phyloP scores from a whole-genome alignment of 2,329 filamentous ascomycete genomes.

The Trichoderma cornu-damae region DNA sequence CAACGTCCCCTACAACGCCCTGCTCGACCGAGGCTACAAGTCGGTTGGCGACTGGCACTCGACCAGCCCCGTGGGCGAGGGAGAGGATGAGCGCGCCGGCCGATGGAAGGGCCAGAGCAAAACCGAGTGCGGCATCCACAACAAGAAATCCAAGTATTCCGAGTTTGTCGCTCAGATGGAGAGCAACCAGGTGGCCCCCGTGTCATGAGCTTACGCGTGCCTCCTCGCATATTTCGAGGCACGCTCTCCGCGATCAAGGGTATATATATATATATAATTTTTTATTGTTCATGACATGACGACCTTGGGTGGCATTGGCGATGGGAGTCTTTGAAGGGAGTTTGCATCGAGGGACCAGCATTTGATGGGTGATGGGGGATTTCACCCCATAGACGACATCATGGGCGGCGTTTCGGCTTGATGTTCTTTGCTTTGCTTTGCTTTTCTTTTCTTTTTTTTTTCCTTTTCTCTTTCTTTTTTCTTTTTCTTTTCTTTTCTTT shows the following conservation, averaged over 20 bases:
- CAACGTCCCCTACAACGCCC: constrained; percentile 86
- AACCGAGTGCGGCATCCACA: constrained; percentile 98
- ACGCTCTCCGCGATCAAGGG: background rate
- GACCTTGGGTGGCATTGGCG: constrained; percentile 9
- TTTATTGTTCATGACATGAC: constrained; percentile 8
- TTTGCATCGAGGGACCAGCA: constrained; percentile 6
- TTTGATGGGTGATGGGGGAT: background rate
- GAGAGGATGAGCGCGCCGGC: constrained; percentile 92
- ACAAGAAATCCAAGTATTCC: constrained; percentile 90
- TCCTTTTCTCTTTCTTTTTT: background rate
- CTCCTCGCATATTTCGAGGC: background rate
- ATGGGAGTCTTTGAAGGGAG: constrained; percentile 13
- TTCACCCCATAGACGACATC: constrained; percentile 10
- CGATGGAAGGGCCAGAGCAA: constrained; percentile 95
- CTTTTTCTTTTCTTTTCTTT: background rate
- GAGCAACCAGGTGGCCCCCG: constrained; percentile 44
- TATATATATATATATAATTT: no score
- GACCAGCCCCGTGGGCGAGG: constrained; percentile 80
- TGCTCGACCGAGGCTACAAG: constrained; percentile 94
- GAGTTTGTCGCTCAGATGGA: constrained; percentile 74
- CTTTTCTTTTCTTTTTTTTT: background rate
- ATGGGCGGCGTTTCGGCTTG: constrained; percentile 15
- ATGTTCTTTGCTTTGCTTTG: no score
- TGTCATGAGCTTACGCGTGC: constrained; percentile 21
- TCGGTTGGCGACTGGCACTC: constrained; percentile 98